phyloP scores from a whole-genome alignment of 345 rosid genomes.

The Salix udensis region DNA sequence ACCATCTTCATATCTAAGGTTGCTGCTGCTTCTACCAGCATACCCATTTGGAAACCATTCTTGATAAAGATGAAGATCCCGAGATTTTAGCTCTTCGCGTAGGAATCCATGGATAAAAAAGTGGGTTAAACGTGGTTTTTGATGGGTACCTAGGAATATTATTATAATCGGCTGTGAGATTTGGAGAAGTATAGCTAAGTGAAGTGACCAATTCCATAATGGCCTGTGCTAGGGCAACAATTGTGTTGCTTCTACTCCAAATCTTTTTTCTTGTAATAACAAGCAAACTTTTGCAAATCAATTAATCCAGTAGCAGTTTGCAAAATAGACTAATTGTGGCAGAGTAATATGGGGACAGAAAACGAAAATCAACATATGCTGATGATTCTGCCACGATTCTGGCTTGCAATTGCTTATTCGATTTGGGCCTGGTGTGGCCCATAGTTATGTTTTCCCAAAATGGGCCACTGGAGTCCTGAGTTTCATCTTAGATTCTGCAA shows the following conservation, averaged over 20 bases:
- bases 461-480: no score
- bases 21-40: slow-evolving; percentile 20
- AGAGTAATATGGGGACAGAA: background rate
- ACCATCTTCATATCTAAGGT: background rate
- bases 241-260: background rate
- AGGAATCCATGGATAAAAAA: background rate
- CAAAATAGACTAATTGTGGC: background rate
- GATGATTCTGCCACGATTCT: slow-evolving; percentile 36
- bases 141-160: background rate
- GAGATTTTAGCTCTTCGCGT: background rate
- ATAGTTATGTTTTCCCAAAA: no score
- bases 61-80: background rate
- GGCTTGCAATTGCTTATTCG: background rate
- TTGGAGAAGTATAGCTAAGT: background rate
- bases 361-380: slow-evolving; percentile 5
- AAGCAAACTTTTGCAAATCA: no score
- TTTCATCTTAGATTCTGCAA: no score
- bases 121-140: background rate
- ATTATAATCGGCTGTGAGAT: background rate
- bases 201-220: slow-evolving; percentile 18
- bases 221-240: background rate
- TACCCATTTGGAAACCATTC: slow-evolving; percentile 38
- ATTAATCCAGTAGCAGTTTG: background rate
- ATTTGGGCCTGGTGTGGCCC: no score
- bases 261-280: no score